Base-by-base conservation (phyloP, 768 basidiomycete species). In the Gymnopilus dilepis region DNA sequence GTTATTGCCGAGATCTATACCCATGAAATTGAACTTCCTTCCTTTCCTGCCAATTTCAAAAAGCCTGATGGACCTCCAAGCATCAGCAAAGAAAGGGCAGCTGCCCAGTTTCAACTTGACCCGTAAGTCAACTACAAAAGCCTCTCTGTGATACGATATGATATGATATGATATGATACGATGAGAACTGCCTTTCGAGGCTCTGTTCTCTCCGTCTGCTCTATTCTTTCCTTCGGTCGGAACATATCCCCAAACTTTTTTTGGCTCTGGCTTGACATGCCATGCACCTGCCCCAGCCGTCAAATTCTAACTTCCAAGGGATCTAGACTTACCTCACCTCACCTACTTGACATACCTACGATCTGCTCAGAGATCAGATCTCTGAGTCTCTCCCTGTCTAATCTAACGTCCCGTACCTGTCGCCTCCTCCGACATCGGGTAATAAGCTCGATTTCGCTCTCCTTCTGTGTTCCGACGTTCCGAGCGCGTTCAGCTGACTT, bases 21-120 rank as follows among this genome's bases (percentile, higher is more conserved):
- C 21, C 34, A 57, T 56, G 47, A 60, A 54, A 56, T 60, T 58
- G 24, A 60, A 53, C 61, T 53, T 19, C 11, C 43, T 55, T 42
- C 22, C 47, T 24, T 56, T 45, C 45, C 51, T 28, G 6, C 21
- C 24, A 21, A 31, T 42, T 21, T n/a, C 37, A 55, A 59, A n/a
- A 60, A 48, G 31, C 34, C 19, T 42, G 47, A 28, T 47, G 24
- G 30, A 21, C 34, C 30, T 33, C 31, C 30, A 38, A 37, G 22
- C 28, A 43, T 17, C 17, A 21, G 34, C 13, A n/a, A 50, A 45
- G n/a, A 19, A 15, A 17, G 40, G 33, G 26, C 31, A 3, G n/a
- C 47, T 47, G 43, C 24, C 15, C 47, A 7, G 26, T 50, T 50
- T 28, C 26, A n/a, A 47, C 24, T 26, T 31, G 15, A n/a, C 30